Evolutionary conservation across 139 green algal genomes (phyloP).

Genomic region (Gonium pectorale): DNA sequence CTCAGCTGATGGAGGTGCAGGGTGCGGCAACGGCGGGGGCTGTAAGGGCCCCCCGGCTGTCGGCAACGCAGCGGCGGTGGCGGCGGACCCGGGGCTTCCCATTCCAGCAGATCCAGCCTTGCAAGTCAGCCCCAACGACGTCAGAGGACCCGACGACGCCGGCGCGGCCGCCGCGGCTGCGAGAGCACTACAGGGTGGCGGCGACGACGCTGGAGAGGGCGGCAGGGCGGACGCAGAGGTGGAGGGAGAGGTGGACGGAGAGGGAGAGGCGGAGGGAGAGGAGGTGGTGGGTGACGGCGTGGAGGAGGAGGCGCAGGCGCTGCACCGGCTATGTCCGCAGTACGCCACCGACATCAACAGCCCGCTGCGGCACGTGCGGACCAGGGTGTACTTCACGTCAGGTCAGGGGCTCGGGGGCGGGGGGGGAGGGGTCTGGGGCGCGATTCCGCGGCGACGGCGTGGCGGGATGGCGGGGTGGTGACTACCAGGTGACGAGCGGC

Average conservation of each 20-base stretch:
- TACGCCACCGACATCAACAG: slow-evolving; percentile 94
- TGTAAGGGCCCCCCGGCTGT: not conserved
- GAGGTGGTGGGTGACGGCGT: not conserved
- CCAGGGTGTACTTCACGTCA: slow-evolving; percentile 98
- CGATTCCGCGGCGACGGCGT: too few species aligned
- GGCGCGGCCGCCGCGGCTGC: not conserved
- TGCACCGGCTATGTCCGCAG: slow-evolving; percentile 83
- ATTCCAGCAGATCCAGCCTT: not conserved
- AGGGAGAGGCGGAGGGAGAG: not conserved
- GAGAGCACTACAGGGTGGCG: not conserved
- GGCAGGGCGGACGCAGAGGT: not conserved
- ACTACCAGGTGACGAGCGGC: too few species aligned
- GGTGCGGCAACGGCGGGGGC: too few species aligned
- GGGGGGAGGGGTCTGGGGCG: too few species aligned
- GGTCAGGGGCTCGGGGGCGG: slow-evolving; percentile 46
- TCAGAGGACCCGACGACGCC: not conserved
- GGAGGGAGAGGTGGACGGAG: not conserved
- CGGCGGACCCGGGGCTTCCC: not conserved
- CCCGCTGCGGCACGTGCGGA: slow-evolving; percentile 93
- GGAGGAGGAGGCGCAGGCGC: slow-evolving; percentile 30
- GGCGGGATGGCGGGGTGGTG: too few species aligned
- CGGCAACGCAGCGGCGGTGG: not conserved
- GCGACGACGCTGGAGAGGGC: not conserved
- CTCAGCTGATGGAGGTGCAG: too few species aligned
- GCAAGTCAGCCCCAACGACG: too few species aligned